Evolutionary conservation across 306 rosid species (phyloP).

Genomic region (Begonia peltatifolia): DNA sequence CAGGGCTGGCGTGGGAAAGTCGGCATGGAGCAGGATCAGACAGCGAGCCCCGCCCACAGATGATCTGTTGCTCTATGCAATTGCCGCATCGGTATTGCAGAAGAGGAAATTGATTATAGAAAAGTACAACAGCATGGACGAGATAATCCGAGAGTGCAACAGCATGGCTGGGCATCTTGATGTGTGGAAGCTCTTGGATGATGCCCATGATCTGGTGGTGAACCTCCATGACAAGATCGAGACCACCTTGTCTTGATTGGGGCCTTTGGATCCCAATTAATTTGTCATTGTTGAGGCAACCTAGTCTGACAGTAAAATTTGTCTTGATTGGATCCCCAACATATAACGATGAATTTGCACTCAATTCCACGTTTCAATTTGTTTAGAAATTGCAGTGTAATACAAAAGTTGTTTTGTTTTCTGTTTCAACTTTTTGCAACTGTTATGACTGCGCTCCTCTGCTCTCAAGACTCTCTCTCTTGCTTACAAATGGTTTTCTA

Average conservation of each 20-base stretch:
- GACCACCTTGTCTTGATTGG: constrained; percentile 6
- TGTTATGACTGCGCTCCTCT: too few relatives aligned
- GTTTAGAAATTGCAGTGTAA: too few relatives aligned
- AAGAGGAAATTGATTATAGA: constrained; percentile 82
- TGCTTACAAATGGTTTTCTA: too few relatives aligned
- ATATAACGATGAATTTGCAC: too few relatives aligned
- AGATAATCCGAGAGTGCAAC: constrained; percentile 91
- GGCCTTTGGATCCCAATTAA: too few relatives aligned
- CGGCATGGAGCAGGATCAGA: constrained; percentile 94
- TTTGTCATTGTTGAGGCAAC: too few relatives aligned
- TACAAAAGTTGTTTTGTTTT: too few relatives aligned
- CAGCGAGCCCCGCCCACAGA: constrained; percentile 97
- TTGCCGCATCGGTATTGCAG: constrained; percentile 93
- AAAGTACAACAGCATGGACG: constrained; percentile 97
- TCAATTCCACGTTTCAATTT: too few relatives aligned
- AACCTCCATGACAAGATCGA: constrained; percentile 85
- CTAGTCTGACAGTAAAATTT: too few relatives aligned
- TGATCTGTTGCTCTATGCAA: constrained; percentile 78
- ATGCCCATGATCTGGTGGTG: constrained; percentile 91
- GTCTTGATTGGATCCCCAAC: too few relatives aligned
- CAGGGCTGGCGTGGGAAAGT: constrained; percentile 82
- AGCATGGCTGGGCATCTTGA: constrained; percentile 95
- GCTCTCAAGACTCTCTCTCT: too few relatives aligned
- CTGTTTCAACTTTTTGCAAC: too few relatives aligned
- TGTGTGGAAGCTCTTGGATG: constrained; percentile 95